phyloP scores from a whole-genome alignment of 2,329 filamentous ascomycete genomes.

The Colletotrichum tofieldiae region DNA sequence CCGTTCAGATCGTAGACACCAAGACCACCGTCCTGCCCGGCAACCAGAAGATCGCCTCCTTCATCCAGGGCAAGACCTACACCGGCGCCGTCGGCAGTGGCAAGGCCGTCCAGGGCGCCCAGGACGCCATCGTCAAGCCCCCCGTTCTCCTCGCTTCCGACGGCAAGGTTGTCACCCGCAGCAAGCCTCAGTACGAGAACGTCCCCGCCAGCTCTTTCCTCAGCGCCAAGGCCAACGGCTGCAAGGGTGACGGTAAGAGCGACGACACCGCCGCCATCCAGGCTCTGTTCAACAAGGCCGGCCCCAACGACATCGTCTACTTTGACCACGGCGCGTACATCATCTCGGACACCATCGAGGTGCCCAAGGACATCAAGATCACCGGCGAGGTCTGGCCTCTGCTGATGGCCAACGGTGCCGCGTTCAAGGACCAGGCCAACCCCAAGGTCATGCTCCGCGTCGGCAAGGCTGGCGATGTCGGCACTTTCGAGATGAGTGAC shows the following conservation, averaged over 20 bases:
- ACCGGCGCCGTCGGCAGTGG: conserved; percentile 58
- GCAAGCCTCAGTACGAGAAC: conserved; percentile 89
- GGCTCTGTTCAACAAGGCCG: conserved; percentile 78
- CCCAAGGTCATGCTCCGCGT: conserved; percentile 90
- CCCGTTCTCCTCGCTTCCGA: conserved; percentile 71
- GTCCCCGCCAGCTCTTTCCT: conserved; percentile 80
- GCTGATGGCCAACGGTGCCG: conserved; percentile 84
- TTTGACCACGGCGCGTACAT: conserved; percentile 84
- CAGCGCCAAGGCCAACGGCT: conserved; percentile 86
- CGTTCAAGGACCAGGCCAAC: conserved; percentile 82
- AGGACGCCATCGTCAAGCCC: conserved; percentile 75
- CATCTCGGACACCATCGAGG: conserved; percentile 77
- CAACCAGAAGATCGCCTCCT: conserved; percentile 78
- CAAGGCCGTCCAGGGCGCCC: conserved; percentile 72
- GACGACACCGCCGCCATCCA: conserved; percentile 93
- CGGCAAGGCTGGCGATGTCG: conserved; percentile 82
- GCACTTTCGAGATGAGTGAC: conserved; percentile 89
- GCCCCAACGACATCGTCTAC: conserved; percentile 77
- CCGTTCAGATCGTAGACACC: conserved; percentile 74
- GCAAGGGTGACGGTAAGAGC: conserved; percentile 87
- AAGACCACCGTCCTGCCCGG: conserved; percentile 76
- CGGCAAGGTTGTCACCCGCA: conserved; percentile 84
- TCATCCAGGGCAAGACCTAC: conserved; percentile 86
- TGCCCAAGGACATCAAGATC: conserved; percentile 87
- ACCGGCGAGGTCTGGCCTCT: conserved; percentile 93